Evolutionary conservation across 2,329 filamentous ascomycete genomes (phyloP), one percentile per base, ranked within the genome.

Genomic region (Zopfia rhizophila): DNA sequence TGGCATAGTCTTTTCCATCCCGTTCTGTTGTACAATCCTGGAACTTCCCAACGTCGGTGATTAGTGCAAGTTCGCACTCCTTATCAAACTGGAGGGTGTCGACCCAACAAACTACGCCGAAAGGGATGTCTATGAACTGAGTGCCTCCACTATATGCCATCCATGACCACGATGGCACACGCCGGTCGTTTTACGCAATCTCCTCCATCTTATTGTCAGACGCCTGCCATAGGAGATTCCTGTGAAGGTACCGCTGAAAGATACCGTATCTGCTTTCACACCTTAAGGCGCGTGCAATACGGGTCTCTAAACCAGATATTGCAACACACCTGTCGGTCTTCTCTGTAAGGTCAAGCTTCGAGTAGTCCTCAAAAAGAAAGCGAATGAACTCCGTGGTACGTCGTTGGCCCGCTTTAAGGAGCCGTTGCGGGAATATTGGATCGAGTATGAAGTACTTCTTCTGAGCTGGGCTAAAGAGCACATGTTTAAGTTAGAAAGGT

Each of bases 121-220:
- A 40, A 4, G 32, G 24, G 16, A 42, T 19, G 31, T 42, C 32
- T 3, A 48, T 14, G 33, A 44, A 44, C 21, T 28, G 19, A 28
- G 44, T 48, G 27, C 25, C 39, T 33, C 45, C 32, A 38, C 25
- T 43, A 17, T 31, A 39, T 5, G 45, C 45, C 55, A 55, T 57
- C 52, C 55, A 55, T 5, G 49, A 53, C 55, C 55, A 58, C 2
- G 49, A 49, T 13, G 49, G 51, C 2, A 51, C 47, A n/a, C 17
- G 10, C 7, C 14, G 33, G 12, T 23, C 21, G 12, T 11, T 17
- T 10, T 29, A 29, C 21, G 23, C n/a, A 28, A 39, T 39, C 23
- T 8, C n/a, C 36, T 29, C 21, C 24, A 39, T 29, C 13, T 27
- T 21, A 13, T 28, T 13, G 10, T 24, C 21, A 14, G 22, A 29